Conservation (phyloP, 1,139 yeast species). For the Zygoascus sp. region DNA sequence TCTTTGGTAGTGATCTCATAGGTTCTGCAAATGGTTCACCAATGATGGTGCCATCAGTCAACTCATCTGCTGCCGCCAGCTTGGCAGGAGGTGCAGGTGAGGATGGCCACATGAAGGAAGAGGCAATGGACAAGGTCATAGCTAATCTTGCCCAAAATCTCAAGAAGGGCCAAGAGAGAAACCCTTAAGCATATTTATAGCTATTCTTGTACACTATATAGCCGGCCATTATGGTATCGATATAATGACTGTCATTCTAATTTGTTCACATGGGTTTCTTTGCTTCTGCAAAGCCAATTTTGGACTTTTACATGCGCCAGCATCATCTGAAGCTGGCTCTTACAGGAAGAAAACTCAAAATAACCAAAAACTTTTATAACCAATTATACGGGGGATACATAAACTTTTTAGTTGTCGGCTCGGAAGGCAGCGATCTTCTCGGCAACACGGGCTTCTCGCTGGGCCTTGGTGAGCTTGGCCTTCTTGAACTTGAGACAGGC, state of each 20-base stretch:
- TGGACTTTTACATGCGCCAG: no score
- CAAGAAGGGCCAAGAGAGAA: slow-evolving; percentile 3
- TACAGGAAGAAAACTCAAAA: no score
- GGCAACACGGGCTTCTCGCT: slow-evolving; percentile 85
- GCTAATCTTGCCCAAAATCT: slow-evolving; percentile 20
- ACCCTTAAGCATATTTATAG: background rate
- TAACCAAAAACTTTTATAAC: slow-evolving; percentile 7
- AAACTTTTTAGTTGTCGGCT: slow-evolving; percentile 22
- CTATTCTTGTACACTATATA: background rate
- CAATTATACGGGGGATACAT: background rate
- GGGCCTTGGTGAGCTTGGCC: slow-evolving; percentile 82
- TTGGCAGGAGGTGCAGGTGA: background rate
- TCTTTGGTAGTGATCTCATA: slow-evolving; percentile 10
- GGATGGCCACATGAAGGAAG: slow-evolving; percentile 4
- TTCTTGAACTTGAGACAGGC: slow-evolving; percentile 89
- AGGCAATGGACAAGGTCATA: slow-evolving; percentile 21
- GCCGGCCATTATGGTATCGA: no score
- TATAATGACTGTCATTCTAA: no score
- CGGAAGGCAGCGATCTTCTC: slow-evolving; percentile 70
- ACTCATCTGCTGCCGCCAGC: background rate
- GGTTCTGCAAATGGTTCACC: background rate
- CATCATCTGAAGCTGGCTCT: no score
- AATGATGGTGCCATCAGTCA: background rate
- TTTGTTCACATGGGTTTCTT: no score
- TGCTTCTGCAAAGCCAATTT: no score